Percentiles rank a stretch among this genome's conserved stretches.
phyloP scores from a whole-genome alignment of 2,329 filamentous ascomycete genomes.

The Phyllosticta citrichinensis region DNA sequence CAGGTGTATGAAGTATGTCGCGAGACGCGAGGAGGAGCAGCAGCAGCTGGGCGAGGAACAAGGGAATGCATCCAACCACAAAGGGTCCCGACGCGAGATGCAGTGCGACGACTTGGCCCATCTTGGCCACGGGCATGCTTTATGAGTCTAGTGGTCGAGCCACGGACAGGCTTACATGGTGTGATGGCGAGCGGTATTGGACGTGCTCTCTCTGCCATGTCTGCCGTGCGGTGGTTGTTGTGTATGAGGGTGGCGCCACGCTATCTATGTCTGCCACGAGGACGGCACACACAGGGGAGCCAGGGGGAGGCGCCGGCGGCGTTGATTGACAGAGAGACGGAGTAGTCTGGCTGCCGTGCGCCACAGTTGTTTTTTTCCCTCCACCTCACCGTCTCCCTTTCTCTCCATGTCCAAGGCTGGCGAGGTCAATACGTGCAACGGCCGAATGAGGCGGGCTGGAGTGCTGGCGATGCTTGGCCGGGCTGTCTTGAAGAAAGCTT shows the following conservation, averaged over 20 bases:
- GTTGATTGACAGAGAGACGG: neutral
- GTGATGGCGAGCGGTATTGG: neutral
- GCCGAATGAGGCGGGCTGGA: neutral
- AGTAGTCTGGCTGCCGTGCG: neutral
- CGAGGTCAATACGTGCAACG: no score
- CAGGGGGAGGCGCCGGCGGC: no score
- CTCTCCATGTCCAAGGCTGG: neutral
- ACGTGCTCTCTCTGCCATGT: neutral
- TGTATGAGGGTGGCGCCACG: no score
- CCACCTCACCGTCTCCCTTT: neutral
- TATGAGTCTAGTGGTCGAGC: neutral
- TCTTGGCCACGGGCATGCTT: neutral
- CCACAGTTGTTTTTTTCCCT: neutral
- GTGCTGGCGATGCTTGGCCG: neutral
- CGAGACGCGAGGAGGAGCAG: neutral
- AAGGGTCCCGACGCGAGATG: neutral
- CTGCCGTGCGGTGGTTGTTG: no score
- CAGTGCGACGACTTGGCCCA: neutral
- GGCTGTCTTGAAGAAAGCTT: neutral
- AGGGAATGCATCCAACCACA: neutral
- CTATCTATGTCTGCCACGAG: no score
- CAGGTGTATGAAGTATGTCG: neutral
- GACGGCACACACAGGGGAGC: no score
- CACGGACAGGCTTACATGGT: neutral
- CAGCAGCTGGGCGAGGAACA: neutral